Conservation (phyloP, 2,329 filamentous ascomycete genomes). For the Fusarium sp. region DNA sequence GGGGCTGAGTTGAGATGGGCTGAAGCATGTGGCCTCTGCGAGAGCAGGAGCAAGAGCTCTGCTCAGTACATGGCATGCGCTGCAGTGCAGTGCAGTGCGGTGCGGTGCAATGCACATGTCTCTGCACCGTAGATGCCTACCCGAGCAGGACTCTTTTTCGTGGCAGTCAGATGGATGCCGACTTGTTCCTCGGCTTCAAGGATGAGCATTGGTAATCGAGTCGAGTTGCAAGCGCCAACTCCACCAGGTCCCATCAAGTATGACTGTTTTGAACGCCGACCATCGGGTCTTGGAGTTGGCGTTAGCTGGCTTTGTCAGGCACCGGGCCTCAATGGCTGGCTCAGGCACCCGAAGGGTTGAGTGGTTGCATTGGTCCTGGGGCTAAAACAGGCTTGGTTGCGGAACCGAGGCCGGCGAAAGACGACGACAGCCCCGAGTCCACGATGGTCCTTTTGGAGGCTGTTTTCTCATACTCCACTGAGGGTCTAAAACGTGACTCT, state of each 20-base stretch:
- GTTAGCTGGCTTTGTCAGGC: constrained; percentile 24
- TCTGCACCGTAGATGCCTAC: constrained; percentile 14
- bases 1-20: constrained; percentile 17
- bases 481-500: constrained; percentile 1
- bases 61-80: neutral
- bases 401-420: constrained; percentile 10
- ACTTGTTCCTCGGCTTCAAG: constrained; percentile 17
- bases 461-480: constrained; percentile 12
- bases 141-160: constrained; percentile 6
- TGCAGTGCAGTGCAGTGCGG: neutral
- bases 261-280: constrained; percentile 21
- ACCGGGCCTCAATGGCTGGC: constrained; percentile 8
- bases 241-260: constrained; percentile 5
- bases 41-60: neutral
- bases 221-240: constrained; percentile 10
- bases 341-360: constrained; percentile 26
- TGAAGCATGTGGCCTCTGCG: constrained; percentile 5
- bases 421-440: neutral
- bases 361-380: constrained; percentile 19
- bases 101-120: constrained; percentile 21
- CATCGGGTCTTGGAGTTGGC: constrained; percentile 16
- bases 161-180: constrained; percentile 15
- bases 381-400: constrained; percentile 5
- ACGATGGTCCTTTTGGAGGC: neutral
- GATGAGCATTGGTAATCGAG: constrained; percentile 10